A percentile compares a stretch with the other conserved stretches of the same genome.
These are phyloP conservation scores for Solanum hybrid DNA, from an alignment of 305 asterid species.

Conservation along the genomic window DNA sequence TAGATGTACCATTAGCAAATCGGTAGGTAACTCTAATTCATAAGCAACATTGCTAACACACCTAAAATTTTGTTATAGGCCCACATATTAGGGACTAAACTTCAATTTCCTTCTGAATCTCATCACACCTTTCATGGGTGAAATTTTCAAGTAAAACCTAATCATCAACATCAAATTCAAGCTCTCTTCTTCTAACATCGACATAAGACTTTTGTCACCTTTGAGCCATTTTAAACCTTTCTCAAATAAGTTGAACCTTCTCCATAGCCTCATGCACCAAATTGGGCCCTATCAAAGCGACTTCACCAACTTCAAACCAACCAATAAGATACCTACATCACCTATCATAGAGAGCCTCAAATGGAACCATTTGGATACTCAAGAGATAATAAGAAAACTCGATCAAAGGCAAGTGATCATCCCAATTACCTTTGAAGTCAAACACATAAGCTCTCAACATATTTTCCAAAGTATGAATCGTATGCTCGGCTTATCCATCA, in stretches of 20 bases:
- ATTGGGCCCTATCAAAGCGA: not conserved
- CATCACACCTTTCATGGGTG: not conserved
- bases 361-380: not conserved
- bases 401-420: not conserved
- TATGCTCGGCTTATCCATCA: not conserved
- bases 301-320: not conserved
- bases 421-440: not conserved
- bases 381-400: not conserved
- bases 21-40: not conserved
- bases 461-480: not conserved
- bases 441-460: not conserved
- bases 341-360: not conserved
- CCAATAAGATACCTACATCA: not conserved
- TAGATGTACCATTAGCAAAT: not conserved
- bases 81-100: not conserved
- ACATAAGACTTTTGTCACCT: not conserved
- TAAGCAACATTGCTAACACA: not conserved
- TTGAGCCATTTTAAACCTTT: not conserved
- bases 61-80: not conserved
- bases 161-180: not conserved
- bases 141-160: not conserved
- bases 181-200: not conserved
- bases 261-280: not conserved
- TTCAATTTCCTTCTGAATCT: not conserved
- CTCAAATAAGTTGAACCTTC: not conserved